Base-by-base conservation (phyloP, 1,284 basidiomycete species). In the Stereum hirsutum region DNA sequence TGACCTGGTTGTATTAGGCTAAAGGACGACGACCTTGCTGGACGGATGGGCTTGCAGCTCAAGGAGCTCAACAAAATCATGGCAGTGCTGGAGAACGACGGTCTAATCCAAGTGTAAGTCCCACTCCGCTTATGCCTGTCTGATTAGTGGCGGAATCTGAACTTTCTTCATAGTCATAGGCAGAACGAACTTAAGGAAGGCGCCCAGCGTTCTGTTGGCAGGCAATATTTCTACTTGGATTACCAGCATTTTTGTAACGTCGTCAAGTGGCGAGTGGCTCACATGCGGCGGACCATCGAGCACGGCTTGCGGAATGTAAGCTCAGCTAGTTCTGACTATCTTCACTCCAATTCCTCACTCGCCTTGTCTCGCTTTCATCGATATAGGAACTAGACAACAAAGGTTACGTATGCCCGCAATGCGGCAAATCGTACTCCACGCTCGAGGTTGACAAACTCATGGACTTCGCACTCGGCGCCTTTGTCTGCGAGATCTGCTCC, bases 191-290 rank as follows among this genome's bases (percentile, higher is more conserved):
- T 87, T 52, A 88, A 85, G 60, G 86, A 86, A 62, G 82, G 85
- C 46, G 84, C 82, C 41, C 81, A 82, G 61, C 78, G 87, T 52
- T 83, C 86, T 39, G 81, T 83, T 44, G 80, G 81, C 46, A 78
- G 80, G 55, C 84, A 88, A 55, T 99, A 98, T 69, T 99, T 92
- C 69, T 98, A 90, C 65, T 87, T 99, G 58, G 88, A 99, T 68
- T 95, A 93, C 62, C 84, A 91, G 54, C 79, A 86, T 57, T 95
- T 97, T 57, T 91, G 91, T 64, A 93, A 99, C 60, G 92, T 98
- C 39, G 89, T 95, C 58, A 97, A 98, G 63, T 99, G 95, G 89
- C 75, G 93, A 28, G 81, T 99, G 47, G 89, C 91, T n/a, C 87
- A 89, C 58, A 96, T 99, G 84, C 78, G 87, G 50, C 76, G 84